Evolutionary conservation across 768 basidiomycete genomes (phyloP), one percentile per base, ranked within the genome.

Genomic region (Pleurotus pulmonarius): DNA sequence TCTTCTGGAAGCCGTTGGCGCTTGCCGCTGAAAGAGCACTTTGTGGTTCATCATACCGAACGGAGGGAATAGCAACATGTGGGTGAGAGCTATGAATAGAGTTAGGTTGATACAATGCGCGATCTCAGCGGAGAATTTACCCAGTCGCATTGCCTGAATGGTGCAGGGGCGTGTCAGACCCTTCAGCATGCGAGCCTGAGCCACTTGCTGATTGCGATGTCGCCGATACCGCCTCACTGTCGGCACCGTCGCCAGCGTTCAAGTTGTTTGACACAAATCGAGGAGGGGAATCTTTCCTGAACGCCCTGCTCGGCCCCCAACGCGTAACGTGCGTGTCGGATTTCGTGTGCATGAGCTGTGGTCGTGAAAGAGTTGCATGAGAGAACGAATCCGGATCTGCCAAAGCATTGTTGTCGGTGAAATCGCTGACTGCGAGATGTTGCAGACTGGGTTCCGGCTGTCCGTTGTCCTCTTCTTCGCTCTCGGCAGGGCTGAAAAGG

Each of bases 291-390:
- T 80, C 81, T 65, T 85, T 85, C 59, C 90, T 70, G 59, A 78
- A 82, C 3, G 77, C 67, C 56, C 71, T 76, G 61, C 63, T 78
- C 22, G 76, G 65, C 26, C 75, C 77, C 75, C 80, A 78, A 55
- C 78, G 79, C 3, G 79, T 70, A 64, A 97, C 85, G 67, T 92
- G 84, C 11, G 92, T 90, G 68, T 95, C 94, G 64, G 90, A 92
- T 81, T 90, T 94, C 24, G 90, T 93, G 64, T 94, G 92, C 18
- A 80, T 67, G 12, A 96, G 76, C 0, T 73, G 66, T 1, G 92
- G 92, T 0, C 92, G 79, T 26, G 51, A 53, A 12, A 53, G 39
- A 8, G 51, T 34, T 24, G 51, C 51, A 40, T 20, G 8, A n/a
- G 37, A 22, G 51, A 41, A 13, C 34, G 38, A 18, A n/a, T 20